Evolutionary conservation across 768 basidiomycete species (phyloP).

Genomic region (Boletellus ananas): DNA sequence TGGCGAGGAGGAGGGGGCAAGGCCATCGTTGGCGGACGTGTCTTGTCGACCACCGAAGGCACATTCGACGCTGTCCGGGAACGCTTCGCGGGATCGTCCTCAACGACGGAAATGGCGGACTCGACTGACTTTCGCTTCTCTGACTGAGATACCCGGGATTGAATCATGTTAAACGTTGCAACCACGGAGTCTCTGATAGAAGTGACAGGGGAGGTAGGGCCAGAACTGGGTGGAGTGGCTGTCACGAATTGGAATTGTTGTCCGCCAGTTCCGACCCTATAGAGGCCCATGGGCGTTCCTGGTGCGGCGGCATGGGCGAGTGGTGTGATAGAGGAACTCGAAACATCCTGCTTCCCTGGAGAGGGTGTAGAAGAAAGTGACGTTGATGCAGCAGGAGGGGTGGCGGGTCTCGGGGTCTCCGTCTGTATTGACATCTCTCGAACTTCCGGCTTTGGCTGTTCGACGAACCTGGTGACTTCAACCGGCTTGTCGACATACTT

Average conservation of each 20-base stretch:
- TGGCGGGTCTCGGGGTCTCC: constrained; percentile 43
- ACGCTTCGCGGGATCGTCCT: constrained; percentile 46
- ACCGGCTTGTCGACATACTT: constrained; percentile 35
- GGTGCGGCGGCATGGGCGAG: constrained; percentile 32
- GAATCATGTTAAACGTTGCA: constrained; percentile 41
- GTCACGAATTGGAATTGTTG: constrained; percentile 67
- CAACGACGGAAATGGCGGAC: constrained; percentile 53
- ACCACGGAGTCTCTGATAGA: constrained; percentile 50
- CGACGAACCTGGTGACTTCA: constrained; percentile 21
- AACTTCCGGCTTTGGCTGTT: constrained; percentile 56
- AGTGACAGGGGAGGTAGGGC: constrained; percentile 34
- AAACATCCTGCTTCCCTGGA: constrained; percentile 23
- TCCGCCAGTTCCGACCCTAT: constrained; percentile 49
- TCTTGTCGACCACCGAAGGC: constrained; percentile 61
- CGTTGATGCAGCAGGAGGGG: constrained; percentile 31
- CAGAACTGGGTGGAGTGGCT: constrained; percentile 36
- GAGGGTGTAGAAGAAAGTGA: constrained; percentile 25
- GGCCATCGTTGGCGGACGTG: constrained; percentile 80
- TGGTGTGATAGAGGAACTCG: constrained; percentile 31
- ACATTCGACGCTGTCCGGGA: constrained; percentile 62
- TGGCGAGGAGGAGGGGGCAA: constrained; percentile 75
- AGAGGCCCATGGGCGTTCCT: constrained; percentile 40
- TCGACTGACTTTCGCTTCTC: constrained; percentile 74
- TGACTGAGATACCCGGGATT: constrained; percentile 49
- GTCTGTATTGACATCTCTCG: constrained; percentile 80